Base-by-base conservation (phyloP, 2,329 filamentous ascomycete genomes). In the Hypoxylon sp. region DNA sequence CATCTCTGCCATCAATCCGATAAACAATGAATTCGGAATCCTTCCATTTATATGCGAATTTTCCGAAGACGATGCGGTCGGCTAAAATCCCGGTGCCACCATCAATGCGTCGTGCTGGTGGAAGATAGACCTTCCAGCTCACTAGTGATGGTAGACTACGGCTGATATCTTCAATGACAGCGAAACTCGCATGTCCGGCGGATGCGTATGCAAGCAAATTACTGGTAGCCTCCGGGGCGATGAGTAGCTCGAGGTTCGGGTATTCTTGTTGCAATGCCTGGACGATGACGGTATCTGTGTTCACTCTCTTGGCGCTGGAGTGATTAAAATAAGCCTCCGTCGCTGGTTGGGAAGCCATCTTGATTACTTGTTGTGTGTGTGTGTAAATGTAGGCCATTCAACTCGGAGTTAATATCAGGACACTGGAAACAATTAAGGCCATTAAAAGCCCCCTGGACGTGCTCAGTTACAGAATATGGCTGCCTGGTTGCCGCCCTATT, bases 11-110 rank as follows among this genome's bases (percentile, higher is more conserved):
- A 48, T 82, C 78, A 48, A 79, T 76, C 4, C 82, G 51, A 71
- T 84, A 85, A 48, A 85, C 64, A 60, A 83, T 76, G 71, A 84
- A 84, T 30, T 84, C 80, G 6, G 76, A 55, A 34, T 65, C 76
- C n/a, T 76, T 63, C 82, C 82, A 84, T 43, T 72, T 74, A 74
- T 82, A 84, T 21, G 80, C 57, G 67, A 81, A 84, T 73, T 83
- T 83, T 69, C 76, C 80, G 67, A 81, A 84, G 25, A 76, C 62
- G 10, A 80, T 60, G 5, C 69, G 56, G 38, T 78, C 74, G 1
- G 60, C 76, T 19, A 85, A 70, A 2, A 65, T 66, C 11, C 83
- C 83, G 2, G 68, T 68, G 59, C 72, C 74, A 21, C 80, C 81
- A 53, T 81, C 78, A 60, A 82, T 74, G n/a, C 83, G 81, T 2